phyloP scores from a whole-genome alignment of 192 early-diverging fungal genomes.

The Gonapodya sp. region DNA sequence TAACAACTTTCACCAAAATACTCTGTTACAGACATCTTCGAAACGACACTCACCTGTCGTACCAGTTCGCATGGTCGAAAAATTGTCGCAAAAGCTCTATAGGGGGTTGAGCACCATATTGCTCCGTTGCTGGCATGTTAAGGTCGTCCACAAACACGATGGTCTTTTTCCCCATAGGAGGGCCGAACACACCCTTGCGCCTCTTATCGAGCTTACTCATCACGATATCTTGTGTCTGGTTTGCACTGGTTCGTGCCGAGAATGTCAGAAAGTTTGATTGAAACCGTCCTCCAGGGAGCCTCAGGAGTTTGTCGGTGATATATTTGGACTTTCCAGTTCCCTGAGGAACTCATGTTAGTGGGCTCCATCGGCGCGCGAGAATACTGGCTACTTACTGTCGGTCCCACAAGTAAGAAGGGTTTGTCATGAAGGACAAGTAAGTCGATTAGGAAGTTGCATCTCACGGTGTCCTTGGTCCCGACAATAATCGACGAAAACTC shows the following conservation, averaged over 20 bases:
- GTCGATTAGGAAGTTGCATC: conserved; percentile 38
- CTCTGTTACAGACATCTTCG: too few relatives aligned
- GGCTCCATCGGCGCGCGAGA: not conserved
- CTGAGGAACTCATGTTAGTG: not conserved
- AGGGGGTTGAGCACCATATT: conserved; percentile 52
- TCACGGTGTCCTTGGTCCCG: conserved; percentile 42
- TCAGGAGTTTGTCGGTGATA: conserved; percentile 37
- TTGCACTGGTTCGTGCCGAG: conserved; percentile 50
- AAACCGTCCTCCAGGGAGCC: conserved; percentile 31
- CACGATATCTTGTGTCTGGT: conserved; percentile 51
- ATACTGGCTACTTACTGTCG: conserved; percentile 20
- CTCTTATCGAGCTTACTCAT: conserved; percentile 50
- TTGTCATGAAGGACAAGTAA: conserved; percentile 37
- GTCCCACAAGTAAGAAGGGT: conserved; percentile 45
- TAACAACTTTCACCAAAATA: too few relatives aligned
- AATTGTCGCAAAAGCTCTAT: conserved; percentile 50
- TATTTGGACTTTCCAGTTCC: conserved; percentile 55
- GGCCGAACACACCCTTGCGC: conserved; percentile 48
- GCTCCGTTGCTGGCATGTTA: conserved; percentile 49
- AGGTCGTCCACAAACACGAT: conserved; percentile 52
- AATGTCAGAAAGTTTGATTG: conserved; percentile 44
- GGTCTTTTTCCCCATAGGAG: conserved; percentile 38
- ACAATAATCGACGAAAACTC: conserved; percentile 50
- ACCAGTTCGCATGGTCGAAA: conserved; percentile 54
- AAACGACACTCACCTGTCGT: too few relatives aligned